A percentile compares a stretch with the other conserved stretches of the same genome.
Evolutionary conservation across 305 asterid genomes (phyloP).

Genomic region (Ruellia speciosa): DNA sequence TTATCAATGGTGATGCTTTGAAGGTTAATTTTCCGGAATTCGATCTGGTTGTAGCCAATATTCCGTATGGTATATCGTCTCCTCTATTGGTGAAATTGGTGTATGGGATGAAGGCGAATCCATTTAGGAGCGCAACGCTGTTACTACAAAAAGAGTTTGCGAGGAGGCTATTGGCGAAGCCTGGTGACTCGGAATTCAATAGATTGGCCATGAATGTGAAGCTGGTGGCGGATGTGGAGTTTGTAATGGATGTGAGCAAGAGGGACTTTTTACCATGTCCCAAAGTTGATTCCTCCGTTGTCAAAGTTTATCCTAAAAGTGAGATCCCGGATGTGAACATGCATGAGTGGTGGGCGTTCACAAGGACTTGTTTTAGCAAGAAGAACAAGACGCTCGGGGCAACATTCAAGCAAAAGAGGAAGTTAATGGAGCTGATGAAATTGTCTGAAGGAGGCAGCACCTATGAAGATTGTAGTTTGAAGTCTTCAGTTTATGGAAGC

Average conservation of each 20-base stretch:
- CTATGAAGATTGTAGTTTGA: conserved; percentile 16
- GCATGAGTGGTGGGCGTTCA: conserved; percentile 85
- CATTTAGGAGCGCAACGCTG: conserved; percentile 70
- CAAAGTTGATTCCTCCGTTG: conserved; percentile 78
- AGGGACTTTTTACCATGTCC: conserved; percentile 80
- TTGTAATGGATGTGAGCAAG: conserved; percentile 85
- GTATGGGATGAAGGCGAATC: conserved; percentile 38
- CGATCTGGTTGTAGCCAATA: conserved; percentile 84
- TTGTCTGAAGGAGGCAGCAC: conserved; percentile 24
- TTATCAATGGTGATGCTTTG: conserved; percentile 65
- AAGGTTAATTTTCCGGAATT: conserved; percentile 62
- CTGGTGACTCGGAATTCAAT: conserved; percentile 76
- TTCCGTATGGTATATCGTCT: conserved; percentile 83
- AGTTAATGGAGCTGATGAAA: conserved; percentile 59
- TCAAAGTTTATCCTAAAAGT: conserved; percentile 55
- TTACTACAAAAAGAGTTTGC: conserved; percentile 87
- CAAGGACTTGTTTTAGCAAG: conserved; percentile 70
- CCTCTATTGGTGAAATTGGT: conserved; percentile 69
- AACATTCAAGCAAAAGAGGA: conserved; percentile 76
- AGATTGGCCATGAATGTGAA: conserved; percentile 73
- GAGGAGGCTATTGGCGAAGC: conserved; percentile 62
- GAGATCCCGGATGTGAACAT: conserved; percentile 52
- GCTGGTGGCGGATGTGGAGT: conserved; percentile 73
- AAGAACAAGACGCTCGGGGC: conserved; percentile 91
- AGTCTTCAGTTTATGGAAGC: conserved; percentile 10